Evolutionary conservation across 78 protist genomes (phyloP).

Genomic region (Dictyostelium brefeldianum): DNA sequence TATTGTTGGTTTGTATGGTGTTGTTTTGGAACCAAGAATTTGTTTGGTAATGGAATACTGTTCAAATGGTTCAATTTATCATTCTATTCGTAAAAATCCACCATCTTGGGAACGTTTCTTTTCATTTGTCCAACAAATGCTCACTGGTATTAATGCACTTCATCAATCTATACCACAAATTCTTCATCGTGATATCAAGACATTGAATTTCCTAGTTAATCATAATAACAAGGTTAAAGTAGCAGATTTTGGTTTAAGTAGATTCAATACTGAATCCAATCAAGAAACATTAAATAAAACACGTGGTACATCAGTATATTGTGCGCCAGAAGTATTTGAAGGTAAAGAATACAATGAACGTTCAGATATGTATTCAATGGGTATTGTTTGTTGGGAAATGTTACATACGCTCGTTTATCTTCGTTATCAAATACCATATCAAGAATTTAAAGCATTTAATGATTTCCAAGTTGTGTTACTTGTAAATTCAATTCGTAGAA

Average conservation of each 20-base stretch:
- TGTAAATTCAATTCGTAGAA: conserved; percentile 27
- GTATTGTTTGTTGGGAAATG: conserved; percentile 82
- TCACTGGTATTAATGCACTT: conserved; percentile 48
- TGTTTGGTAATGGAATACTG: conserved; percentile 87
- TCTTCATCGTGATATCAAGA: conserved; percentile 77
- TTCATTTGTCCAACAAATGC: conserved; percentile 45
- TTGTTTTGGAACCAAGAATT: conserved; percentile 69
- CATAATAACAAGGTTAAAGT: conserved; percentile 19
- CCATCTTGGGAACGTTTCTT: conserved; percentile 72
- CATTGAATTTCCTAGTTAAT: conserved; percentile 69
- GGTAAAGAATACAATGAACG: conserved; percentile 73
- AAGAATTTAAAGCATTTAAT: conserved; percentile 57
- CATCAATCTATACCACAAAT: conserved; percentile 68
- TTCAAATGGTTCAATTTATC: conserved; percentile 60
- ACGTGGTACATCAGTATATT: conserved; percentile 79
- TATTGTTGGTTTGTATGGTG: conserved; percentile 78
- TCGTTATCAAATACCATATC: conserved; percentile 79
- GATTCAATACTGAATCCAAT: conserved; percentile 78
- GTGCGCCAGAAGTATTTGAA: conserved; percentile 83
- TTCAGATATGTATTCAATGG: conserved; percentile 72
- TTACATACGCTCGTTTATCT: conserved; percentile 35
- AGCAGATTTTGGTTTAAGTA: conserved; percentile 78
- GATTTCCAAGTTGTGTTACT: conserved; percentile 76
- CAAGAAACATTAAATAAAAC: conserved; percentile 75
- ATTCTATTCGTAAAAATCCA: conserved; percentile 33